phyloP scores from a whole-genome alignment of 495 filamentous ascomycete genomes.

The Bacidia gigantensis region DNA sequence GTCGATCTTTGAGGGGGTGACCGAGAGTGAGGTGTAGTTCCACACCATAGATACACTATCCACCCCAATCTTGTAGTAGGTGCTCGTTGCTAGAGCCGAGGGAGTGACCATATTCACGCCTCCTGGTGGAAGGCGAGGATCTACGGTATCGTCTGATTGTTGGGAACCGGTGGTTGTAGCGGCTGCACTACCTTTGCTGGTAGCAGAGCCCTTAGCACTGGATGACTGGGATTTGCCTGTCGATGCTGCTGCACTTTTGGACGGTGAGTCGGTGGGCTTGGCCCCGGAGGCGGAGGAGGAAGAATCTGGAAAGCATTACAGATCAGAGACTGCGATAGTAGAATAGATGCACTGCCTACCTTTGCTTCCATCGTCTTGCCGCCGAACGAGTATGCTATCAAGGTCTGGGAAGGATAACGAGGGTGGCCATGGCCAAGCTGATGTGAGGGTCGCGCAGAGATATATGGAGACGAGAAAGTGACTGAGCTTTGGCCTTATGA shows the following conservation, averaged over 20 bases:
- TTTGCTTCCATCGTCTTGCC: constrained; percentile 15
- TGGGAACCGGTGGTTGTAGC: background rate
- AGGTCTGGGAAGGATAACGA: constrained; percentile 16
- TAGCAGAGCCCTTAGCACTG: background rate
- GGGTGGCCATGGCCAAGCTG: constrained; percentile 38
- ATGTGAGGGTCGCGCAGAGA: constrained; percentile 32
- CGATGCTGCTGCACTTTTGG: constrained; percentile 5
- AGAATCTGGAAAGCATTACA: background rate
- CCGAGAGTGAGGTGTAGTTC: constrained; percentile 85
- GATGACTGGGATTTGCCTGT: constrained; percentile 16
- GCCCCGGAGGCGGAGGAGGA: background rate
- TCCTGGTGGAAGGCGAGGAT: constrained; percentile 51
- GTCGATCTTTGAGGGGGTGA: constrained; percentile 65
- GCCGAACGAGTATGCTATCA: constrained; percentile 15
- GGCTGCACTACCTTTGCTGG: constrained; percentile 6
- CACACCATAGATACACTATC: constrained; percentile 75
- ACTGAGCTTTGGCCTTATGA: constrained; percentile 4
- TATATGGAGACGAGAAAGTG: constrained; percentile 22
- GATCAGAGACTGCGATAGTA: background rate
- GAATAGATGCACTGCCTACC: constrained; percentile 8
- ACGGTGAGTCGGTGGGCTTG: constrained; percentile 3
- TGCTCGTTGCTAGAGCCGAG: constrained; percentile 36
- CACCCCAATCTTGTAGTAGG: constrained; percentile 72
- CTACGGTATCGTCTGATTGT: constrained; percentile 28
- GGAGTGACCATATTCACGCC: constrained; percentile 76